Evolutionary conservation across 352 stramenopile genomes (phyloP).

Genomic region (Saprolegnia diclina): DNA sequence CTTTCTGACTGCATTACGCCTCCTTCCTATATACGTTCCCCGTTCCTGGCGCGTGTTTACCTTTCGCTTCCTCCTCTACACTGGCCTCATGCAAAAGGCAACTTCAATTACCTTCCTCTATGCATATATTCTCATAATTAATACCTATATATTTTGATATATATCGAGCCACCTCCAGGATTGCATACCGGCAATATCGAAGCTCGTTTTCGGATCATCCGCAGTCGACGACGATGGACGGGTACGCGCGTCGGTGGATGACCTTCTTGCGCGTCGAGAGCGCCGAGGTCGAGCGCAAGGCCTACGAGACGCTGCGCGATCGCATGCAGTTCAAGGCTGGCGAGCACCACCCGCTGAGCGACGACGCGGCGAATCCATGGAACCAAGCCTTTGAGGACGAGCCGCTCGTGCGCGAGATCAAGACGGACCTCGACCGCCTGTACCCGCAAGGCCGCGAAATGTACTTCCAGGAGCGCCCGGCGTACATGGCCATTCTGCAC

Average conservation of each 20-base stretch:
- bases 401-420: conserved; percentile 67
- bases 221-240: not conserved
- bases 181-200: conserved; percentile 2
- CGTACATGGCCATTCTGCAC: conserved; percentile 52
- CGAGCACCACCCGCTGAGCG: conserved; percentile 20
- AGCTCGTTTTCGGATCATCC: not conserved
- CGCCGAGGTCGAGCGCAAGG: conserved; percentile 12
- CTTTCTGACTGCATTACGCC: no score
- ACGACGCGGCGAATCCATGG: conserved; percentile 33
- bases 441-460: conserved; percentile 65
- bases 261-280: conserved; percentile 5
- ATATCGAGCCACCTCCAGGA: not conserved
- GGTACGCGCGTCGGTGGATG: conserved; percentile 21
- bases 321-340: conserved; percentile 14
- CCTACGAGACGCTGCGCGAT: conserved; percentile 18
- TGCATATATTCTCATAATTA: no score
- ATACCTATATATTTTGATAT: no score
- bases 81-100: no score
- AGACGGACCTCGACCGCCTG: conserved; percentile 70
- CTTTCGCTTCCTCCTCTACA: no score
- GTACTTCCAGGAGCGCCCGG: conserved; percentile 64
- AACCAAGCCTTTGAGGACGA: conserved; percentile 68
- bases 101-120: no score
- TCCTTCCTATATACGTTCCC: no score
- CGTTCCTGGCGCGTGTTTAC: no score